These are phyloP conservation scores for Ambrosia trifida DNA, from an alignment of 129 eudicot species.

Conservation along the genomic window DNA sequence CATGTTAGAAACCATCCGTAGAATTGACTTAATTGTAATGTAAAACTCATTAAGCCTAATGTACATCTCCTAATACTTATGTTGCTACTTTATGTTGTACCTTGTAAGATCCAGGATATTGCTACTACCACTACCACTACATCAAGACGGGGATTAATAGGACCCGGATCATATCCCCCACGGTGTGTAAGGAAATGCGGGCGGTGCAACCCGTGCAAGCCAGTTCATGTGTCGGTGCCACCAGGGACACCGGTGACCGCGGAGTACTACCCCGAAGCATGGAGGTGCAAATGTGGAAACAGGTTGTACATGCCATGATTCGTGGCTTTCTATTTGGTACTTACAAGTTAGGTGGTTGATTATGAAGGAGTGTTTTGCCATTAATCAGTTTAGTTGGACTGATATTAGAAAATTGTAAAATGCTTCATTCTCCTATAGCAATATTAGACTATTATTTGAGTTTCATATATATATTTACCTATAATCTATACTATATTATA, in stretches of 20 bases:
- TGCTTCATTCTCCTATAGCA: constrained; percentile 21
- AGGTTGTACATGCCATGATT: constrained; percentile 72
- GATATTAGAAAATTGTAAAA: constrained; percentile 9
- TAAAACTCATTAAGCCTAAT: background rate
- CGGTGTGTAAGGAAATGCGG: constrained; percentile 73
- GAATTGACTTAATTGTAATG: background rate
- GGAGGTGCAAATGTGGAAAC: constrained; percentile 94
- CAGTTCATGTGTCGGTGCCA: constrained; percentile 82
- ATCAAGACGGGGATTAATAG: constrained; percentile 40
- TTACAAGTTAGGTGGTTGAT: constrained; percentile 18
- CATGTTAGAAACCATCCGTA: constrained; percentile 25
- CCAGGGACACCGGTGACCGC: constrained; percentile 69
- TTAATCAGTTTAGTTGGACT: constrained; percentile 28
- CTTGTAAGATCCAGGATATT: constrained; percentile 20
- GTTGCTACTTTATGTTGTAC: background rate
- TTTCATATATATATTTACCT: too few species aligned
- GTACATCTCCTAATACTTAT: too few species aligned
- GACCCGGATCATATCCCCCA: constrained; percentile 83
- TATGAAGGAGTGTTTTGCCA: constrained; percentile 32
- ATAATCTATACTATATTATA: too few species aligned
- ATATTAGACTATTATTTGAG: background rate
- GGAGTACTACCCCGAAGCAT: constrained; percentile 93
- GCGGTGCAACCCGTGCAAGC: constrained; percentile 72
- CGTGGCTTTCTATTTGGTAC: constrained; percentile 25
- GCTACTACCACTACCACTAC: constrained; percentile 10